Evolutionary conservation across 805 yeast genomes (phyloP), one percentile per base, ranked within the genome.

Genomic region (Saccharomyces paradoxus): DNA sequence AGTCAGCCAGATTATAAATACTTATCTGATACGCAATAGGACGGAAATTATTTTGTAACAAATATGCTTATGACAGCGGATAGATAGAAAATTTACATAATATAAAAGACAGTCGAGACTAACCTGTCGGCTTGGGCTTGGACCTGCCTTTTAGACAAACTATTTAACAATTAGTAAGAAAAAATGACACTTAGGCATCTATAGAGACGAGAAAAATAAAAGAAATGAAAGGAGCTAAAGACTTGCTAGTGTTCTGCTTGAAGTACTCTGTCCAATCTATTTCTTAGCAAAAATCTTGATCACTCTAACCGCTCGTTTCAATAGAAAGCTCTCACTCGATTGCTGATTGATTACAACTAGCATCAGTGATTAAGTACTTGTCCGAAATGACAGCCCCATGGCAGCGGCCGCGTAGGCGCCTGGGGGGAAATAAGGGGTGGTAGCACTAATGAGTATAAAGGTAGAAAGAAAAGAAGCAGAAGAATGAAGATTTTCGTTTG

Each of bases 1-100:
- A 56, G 53, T 29, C 50, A 55, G 17, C 41, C 56, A 12, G 54
- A 50, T 30, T 41, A 48, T 24, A 26, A 26, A 10, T 31, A 21
- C 14, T 31, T 49, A 17, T 49, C 17, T 12, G 41, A 37, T 8
- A 37, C 44, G 6, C 22, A 17, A 8, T n/a, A 37, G 24, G 12
- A 6, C 12, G n/a, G 21, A 37, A 37, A 10, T 37, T n/a, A 13
- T 37, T 37, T 8, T 37, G 8, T n/a, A 7, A n/a, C 5, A 21
- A 3, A 7, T 17, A 31, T 14, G n/a, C 7, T 14, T 31, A 14
- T 14, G n/a, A 31, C 8, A 3, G 17, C n/a, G 17, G 17, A 2
- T 13, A 31, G 37, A 31, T 14, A 29, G 13, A 29, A 29, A 9
- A 12, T 8, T 29, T 26, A 5, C 27, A 26, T 26, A 26, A 3